Percentiles rank a stretch among this genome's conserved stretches.
Evolutionary conservation across 768 basidiomycete species (phyloP).

Genomic region (Lentinula guzmanii): DNA sequence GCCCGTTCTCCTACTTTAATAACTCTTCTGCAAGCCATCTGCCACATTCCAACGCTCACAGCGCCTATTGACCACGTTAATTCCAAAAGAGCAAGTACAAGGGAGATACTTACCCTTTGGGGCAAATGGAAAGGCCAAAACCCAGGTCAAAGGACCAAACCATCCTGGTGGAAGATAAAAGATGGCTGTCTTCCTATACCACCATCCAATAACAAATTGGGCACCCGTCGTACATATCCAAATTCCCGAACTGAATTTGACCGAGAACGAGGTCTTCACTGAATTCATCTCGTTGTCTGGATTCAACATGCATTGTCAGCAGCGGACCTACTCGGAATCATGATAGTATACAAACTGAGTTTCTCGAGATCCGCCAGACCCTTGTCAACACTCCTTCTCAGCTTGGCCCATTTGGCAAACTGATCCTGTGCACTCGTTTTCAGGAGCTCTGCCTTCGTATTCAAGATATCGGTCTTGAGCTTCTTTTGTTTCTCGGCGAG

Average conservation of each 20-base stretch:
- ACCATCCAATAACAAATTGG: conserved; percentile 84
- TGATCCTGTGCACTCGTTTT: conserved; percentile 95
- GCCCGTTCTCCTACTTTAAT: conserved; percentile 70
- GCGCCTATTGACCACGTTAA: conserved; percentile 49
- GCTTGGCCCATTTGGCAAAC: conserved; percentile 97
- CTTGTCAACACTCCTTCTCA: conserved; percentile 87
- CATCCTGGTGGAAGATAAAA: conserved; percentile 91
- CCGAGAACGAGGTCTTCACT: conserved; percentile 53
- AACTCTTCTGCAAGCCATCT: conserved; percentile 89
- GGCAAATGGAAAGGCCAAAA: conserved; percentile 86
- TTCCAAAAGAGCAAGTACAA: not conserved
- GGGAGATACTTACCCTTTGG: conserved; percentile 59
- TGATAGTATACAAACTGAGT: conserved; percentile 62
- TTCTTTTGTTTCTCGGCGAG: conserved; percentile 52
- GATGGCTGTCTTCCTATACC: conserved; percentile 84
- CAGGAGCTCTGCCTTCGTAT: conserved; percentile 77
- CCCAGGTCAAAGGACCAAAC: conserved; percentile 88
- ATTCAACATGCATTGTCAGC: conserved; percentile 2
- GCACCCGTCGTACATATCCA: conserved; percentile 87
- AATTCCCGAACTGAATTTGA: conserved; percentile 66
- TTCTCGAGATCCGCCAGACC: conserved; percentile 86
- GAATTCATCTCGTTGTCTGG: conserved; percentile 65
- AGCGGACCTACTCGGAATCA: not conserved
- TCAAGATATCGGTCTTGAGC: conserved; percentile 77
- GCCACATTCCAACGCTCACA: conserved; percentile 92